Evolutionary conservation across 805 yeast genomes (phyloP).

Genomic region (Nakazawaea holstii): DNA sequence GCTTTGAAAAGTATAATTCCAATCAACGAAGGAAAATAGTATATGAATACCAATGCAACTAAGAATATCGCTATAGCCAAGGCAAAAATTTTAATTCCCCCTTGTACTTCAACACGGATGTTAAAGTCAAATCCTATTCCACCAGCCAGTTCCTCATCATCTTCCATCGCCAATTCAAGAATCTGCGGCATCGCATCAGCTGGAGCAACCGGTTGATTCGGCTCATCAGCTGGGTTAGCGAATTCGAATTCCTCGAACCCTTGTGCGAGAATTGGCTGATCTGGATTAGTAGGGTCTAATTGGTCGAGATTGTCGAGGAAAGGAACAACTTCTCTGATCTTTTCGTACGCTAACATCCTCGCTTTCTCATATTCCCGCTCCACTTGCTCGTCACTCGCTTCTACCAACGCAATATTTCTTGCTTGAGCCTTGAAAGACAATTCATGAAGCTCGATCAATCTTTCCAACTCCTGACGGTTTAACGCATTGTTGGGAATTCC

Average conservation of each 20-base stretch:
- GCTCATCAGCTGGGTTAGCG: constrained; percentile 16
- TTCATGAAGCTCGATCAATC: constrained; percentile 2
- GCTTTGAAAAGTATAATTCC: constrained; percentile 10
- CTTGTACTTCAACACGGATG: constrained; percentile 4
- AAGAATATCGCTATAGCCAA: not conserved
- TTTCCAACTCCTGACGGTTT: constrained; percentile 9
- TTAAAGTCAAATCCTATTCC: constrained; percentile 20
- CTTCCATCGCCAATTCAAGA: constrained; percentile 12
- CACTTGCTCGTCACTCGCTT: constrained; percentile 1
- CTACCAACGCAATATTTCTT: not conserved
- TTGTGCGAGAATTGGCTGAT: constrained; percentile 15
- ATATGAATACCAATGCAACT: not conserved
- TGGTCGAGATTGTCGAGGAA: not conserved
- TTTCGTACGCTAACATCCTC: not conserved
- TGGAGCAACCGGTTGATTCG: constrained; percentile 9
- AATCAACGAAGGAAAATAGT: constrained; percentile 10
- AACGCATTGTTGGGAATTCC: constrained; percentile 27
- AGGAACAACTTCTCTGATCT: not conserved
- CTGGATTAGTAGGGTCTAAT: constrained; percentile 8
- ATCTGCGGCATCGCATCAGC: constrained; percentile 9
- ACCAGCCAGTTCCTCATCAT: constrained; percentile 21
- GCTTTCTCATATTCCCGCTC: constrained; percentile 3
- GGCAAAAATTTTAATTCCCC: not conserved
- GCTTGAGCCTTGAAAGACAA: not conserved
- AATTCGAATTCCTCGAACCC: constrained; percentile 15